phyloP scores from a whole-genome alignment of 164 flowering plant species.

The Magnolia changhungtana region DNA sequence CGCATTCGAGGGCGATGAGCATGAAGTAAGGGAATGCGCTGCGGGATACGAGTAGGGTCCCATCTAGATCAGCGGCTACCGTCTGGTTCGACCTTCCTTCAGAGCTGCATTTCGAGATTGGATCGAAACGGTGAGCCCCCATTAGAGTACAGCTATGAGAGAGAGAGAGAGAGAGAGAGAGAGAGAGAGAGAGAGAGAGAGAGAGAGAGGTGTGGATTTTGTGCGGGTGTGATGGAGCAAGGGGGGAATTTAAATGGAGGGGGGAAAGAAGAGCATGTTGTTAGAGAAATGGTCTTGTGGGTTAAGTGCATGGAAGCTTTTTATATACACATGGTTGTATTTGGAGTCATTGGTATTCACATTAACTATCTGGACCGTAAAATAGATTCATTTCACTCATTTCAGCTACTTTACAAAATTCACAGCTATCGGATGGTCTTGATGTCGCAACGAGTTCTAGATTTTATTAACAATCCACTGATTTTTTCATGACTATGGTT shows the following conservation, averaged over 20 bases:
- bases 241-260: slow-evolving; percentile 17
- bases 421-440: no score
- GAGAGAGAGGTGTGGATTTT: background rate
- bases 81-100: slow-evolving; percentile 51
- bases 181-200: background rate
- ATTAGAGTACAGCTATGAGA: slow-evolving; percentile 15
- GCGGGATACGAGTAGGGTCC: slow-evolving; percentile 62
- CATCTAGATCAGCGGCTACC: slow-evolving; percentile 70
- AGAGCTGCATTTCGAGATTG: slow-evolving; percentile 44
- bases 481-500: no score
- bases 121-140: slow-evolving; percentile 40
- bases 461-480: no score
- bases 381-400: no score
- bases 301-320: no score
- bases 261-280: no score
- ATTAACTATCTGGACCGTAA: no score
- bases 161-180: slow-evolving; percentile 8
- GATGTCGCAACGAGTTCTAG: no score
- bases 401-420: no score
- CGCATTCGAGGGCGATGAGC: slow-evolving; percentile 73
- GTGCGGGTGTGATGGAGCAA: background rate
- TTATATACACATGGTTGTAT: no score
- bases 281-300: no score
- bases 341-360: no score
- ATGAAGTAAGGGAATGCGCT: slow-evolving; percentile 74